Percentiles rank a stretch among this genome's conserved stretches.
phyloP scores from a whole-genome alignment of 768 basidiomycete genomes.

The Rhizopogon roseolus region DNA sequence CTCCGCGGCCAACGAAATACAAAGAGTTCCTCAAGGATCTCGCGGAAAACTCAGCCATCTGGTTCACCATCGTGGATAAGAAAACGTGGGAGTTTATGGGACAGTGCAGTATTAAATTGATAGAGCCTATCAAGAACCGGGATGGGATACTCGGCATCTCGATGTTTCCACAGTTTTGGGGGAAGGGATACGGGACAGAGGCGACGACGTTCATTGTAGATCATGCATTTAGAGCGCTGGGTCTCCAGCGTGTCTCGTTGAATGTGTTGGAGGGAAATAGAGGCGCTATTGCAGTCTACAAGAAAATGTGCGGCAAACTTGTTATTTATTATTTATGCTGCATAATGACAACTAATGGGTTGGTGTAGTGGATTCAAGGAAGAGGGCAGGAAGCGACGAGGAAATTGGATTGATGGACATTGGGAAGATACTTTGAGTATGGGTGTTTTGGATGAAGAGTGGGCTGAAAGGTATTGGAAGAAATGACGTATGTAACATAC shows the following conservation, averaged over 20 bases:
- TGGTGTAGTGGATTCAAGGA: slow-evolving; percentile 25
- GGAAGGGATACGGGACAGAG: slow-evolving; percentile 20
- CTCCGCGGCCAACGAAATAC: slow-evolving; percentile 11
- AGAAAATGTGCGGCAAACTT: slow-evolving; percentile 21
- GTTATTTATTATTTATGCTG: not conserved
- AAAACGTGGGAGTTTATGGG: slow-evolving; percentile 18
- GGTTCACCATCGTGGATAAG: slow-evolving; percentile 14
- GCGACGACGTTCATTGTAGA: slow-evolving; percentile 12
- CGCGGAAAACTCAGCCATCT: slow-evolving; percentile 11
- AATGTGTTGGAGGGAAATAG: slow-evolving; percentile 14
- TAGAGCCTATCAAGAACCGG: slow-evolving; percentile 19
- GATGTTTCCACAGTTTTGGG: slow-evolving; percentile 18
- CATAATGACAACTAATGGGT: not conserved
- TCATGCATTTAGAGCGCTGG: slow-evolving; percentile 18
- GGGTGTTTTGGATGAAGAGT: slow-evolving; percentile 30
- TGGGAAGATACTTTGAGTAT: slow-evolving; percentile 29
- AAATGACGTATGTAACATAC: not conserved
- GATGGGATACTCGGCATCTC: slow-evolving; percentile 20
- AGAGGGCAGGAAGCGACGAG: slow-evolving; percentile 27
- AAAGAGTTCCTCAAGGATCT: slow-evolving; percentile 12
- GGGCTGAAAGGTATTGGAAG: slow-evolving; percentile 9
- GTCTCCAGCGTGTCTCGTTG: slow-evolving; percentile 26
- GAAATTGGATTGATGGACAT: slow-evolving; percentile 25
- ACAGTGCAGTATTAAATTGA: slow-evolving; percentile 12
- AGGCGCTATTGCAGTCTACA: slow-evolving; percentile 20